Conservation (phyloP, 164 flowering plant species). For the Nelumbo lutea region DNA sequence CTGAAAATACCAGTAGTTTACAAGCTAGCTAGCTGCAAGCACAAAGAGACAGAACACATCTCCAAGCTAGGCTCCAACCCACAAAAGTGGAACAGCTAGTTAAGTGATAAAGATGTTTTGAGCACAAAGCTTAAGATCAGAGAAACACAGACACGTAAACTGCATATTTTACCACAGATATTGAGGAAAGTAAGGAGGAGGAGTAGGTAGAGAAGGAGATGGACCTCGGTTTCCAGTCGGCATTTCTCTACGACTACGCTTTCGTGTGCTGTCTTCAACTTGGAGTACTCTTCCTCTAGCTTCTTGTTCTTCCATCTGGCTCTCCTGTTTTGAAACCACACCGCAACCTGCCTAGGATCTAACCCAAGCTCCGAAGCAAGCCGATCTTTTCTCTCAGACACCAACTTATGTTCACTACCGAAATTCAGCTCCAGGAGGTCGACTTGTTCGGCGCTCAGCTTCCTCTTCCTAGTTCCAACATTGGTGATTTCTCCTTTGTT, state of each 20-base stretch:
- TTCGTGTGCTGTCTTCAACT: conserved; percentile 40
- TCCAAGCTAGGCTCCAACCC: too few relatives aligned
- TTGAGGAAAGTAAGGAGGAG: conserved; percentile 35
- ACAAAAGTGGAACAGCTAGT: too few relatives aligned
- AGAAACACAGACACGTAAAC: background rate
- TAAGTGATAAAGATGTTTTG: too few relatives aligned
- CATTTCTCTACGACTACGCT: conserved; percentile 28
- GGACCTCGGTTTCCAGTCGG: conserved; percentile 46
- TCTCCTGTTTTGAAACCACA: conserved; percentile 78
- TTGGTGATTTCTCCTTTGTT: conserved; percentile 21
- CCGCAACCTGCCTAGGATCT: conserved; percentile 74
- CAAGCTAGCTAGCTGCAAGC: too few relatives aligned
- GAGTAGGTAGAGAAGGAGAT: conserved; percentile 1
- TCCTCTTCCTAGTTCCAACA: conserved; percentile 41
- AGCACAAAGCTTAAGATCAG: too few relatives aligned
- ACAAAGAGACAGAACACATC: too few relatives aligned
- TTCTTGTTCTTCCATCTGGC: conserved; percentile 76
- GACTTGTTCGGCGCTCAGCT: conserved; percentile 53
- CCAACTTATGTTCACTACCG: conserved; percentile 58
- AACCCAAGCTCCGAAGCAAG: conserved; percentile 61
- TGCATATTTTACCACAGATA: background rate
- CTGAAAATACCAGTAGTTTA: too few relatives aligned
- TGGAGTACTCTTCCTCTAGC: conserved; percentile 55
- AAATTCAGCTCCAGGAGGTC: conserved; percentile 44
- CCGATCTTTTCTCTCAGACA: conserved; percentile 56